Evolutionary conservation across 2,329 filamentous ascomycete genomes (phyloP), one percentile per base, ranked within the genome.

Genomic region (Dichotomopilus funicola): DNA sequence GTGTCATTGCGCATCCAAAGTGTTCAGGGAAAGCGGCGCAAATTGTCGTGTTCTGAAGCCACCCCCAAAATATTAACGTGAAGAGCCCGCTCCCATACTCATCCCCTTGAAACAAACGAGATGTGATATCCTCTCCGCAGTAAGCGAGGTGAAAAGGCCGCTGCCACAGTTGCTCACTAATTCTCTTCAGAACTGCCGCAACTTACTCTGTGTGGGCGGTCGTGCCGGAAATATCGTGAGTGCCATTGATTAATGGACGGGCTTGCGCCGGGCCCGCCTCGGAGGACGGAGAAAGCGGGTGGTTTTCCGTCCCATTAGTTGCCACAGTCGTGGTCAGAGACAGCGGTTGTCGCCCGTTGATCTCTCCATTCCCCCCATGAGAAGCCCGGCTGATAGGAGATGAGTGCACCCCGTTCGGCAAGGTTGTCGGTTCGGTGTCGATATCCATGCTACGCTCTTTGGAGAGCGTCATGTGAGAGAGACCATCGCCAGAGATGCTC

Each of bases 381-480:
- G 68, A 54, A 51, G 62, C 53, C 55, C 57, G 49, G 66, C 67
- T 59, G 27, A 67, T 68, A 0, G 78, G 76, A 7, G 78, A 78
- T 33, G 75, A 69, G 55, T 75, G 73, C 34, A 73, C 67, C 27
- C 77, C 79, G 48, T 80, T 81, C 9, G 73, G 63, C 9, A 76
- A 65, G 27, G 70, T 67, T 4, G 75, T 71, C 53, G 74, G 77
- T 55, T 72, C 69, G 38, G 71, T 68, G n/a, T 72, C 73, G 35
- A 72, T 71, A 10, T 72, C 70, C 5, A 83, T 71, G n/a, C 79
- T 78, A 66, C 85, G 81, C 57, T 83, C 78, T 52, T 75, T 69
- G 64, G 78, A 83, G 13, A 83, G 67, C 36, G 73, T 73, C 33
- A 70, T 70, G 60, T 83, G 85, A 35, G 83, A 80, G 2, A 81